Evolutionary conservation across 306 rosid genomes (phyloP).

Genomic region (Glycine latifolia): DNA sequence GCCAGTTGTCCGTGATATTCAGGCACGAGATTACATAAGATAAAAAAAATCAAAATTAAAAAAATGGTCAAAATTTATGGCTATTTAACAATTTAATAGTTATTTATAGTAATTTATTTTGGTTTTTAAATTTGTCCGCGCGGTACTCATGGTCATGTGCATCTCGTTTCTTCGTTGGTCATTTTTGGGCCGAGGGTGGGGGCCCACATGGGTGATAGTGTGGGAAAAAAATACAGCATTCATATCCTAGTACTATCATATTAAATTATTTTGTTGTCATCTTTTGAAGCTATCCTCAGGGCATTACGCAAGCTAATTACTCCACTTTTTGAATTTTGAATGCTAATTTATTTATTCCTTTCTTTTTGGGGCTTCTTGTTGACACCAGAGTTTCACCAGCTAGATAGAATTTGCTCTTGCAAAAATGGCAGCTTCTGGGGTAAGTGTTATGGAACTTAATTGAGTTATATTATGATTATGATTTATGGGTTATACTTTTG

Average conservation of each 20-base stretch:
- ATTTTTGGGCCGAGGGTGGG: slow-evolving; percentile 40
- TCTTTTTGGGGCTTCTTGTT: background rate
- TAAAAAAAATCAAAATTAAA: background rate
- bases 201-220: slow-evolving; percentile 28
- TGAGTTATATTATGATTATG: background rate
- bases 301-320: slow-evolving; percentile 32
- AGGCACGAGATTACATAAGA: background rate
- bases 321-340: slow-evolving; percentile 12
- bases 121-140: slow-evolving; percentile 38
- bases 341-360: slow-evolving; percentile 25
- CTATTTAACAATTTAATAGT: background rate
- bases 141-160: slow-evolving; percentile 2
- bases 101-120: background rate
- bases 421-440: slow-evolving; percentile 71
- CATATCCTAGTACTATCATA: background rate
- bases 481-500: background rate
- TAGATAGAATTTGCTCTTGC: slow-evolving; percentile 27
- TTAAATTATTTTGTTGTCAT: slow-evolving; percentile 15
- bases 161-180: slow-evolving; percentile 1
- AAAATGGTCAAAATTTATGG: slow-evolving; percentile 20
- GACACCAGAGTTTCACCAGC: slow-evolving; percentile 27
- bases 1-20: slow-evolving; percentile 51
- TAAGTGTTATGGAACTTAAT: slow-evolving; percentile 48
- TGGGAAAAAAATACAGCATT: slow-evolving; percentile 6
- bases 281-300: slow-evolving; percentile 19